phyloP scores from a whole-genome alignment of 2,329 filamentous ascomycete genomes.

The Colletotrichum gloeosporioides region DNA sequence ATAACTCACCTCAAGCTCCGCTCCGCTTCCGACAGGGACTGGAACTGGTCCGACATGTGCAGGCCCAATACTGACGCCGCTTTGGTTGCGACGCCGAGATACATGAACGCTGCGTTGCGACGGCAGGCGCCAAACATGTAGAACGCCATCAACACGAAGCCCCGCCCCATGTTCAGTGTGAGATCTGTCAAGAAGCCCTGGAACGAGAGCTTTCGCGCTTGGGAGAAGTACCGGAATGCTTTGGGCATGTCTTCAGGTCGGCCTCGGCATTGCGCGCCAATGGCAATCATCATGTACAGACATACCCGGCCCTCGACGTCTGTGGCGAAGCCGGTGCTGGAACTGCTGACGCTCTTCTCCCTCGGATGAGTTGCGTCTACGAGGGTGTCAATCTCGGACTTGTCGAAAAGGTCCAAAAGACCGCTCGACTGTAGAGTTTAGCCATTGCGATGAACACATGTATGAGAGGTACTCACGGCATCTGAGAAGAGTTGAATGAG shows the following conservation, averaged over 20 bases:
- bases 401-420: constrained; percentile 36
- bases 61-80: constrained; percentile 63
- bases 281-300: constrained; percentile 52
- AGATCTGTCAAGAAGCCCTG: constrained; percentile 58
- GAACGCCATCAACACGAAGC: constrained; percentile 62
- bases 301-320: neutral
- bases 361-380: accelerated
- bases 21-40: constrained; percentile 21
- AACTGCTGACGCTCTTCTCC: neutral
- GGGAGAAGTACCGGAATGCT: constrained; percentile 47
- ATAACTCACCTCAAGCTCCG: constrained; percentile 26
- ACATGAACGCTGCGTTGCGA: constrained; percentile 67
- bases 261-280: constrained; percentile 52
- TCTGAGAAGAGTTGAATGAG: neutral
- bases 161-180: constrained; percentile 55
- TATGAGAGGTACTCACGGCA: neutral
- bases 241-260: neutral
- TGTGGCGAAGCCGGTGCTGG: neutral
- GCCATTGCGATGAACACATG: no score
- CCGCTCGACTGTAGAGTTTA: constrained; percentile 33
- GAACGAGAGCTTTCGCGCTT: constrained; percentile 53
- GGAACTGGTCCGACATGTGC: constrained; percentile 43
- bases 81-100: constrained; percentile 62
- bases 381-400: neutral
- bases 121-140: constrained; percentile 65